Evolutionary conservation across 2,329 filamentous ascomycete genomes (phyloP).

Genomic region (Cordyceps cicadae): DNA sequence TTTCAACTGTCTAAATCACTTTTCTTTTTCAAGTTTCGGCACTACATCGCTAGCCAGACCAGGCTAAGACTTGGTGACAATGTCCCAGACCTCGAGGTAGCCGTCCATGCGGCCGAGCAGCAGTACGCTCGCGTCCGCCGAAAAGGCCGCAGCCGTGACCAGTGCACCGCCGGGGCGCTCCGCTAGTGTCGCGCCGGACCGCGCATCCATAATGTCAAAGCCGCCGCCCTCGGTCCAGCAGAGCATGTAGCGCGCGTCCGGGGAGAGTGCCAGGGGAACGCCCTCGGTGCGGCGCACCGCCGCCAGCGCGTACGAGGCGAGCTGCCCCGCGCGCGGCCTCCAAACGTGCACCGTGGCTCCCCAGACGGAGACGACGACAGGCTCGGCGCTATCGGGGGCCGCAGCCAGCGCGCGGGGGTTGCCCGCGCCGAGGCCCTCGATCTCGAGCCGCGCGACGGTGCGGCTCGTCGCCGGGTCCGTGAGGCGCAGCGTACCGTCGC

Average conservation of each 20-base stretch:
- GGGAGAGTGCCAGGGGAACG: constrained; percentile 33
- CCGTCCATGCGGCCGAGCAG: constrained; percentile 29
- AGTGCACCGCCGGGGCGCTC: constrained; percentile 19
- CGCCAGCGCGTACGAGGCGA: constrained; percentile 29
- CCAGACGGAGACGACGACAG: constrained; percentile 30
- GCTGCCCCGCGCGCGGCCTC: constrained; percentile 23
- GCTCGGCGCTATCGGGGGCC: constrained; percentile 23
- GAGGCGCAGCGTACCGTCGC: constrained; percentile 31
- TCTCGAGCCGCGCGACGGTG: constrained; percentile 30
- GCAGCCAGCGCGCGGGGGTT: constrained; percentile 27
- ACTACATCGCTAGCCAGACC: background rate
- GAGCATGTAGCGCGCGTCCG: constrained; percentile 29
- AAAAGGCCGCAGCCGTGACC: constrained; percentile 30
- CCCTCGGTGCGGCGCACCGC: constrained; percentile 27
- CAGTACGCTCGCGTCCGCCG: constrained; percentile 21
- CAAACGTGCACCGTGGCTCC: constrained; percentile 30
- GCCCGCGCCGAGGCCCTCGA: constrained; percentile 19
- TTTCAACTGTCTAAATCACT: background rate
- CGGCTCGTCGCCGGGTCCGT: constrained; percentile 24
- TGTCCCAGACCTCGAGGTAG: constrained; percentile 26
- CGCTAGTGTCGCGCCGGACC: constrained; percentile 25
- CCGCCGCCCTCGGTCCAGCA: constrained; percentile 34
- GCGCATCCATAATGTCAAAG: constrained; percentile 32
- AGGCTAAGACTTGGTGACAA: constrained; percentile 10
- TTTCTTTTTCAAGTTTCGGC: background rate